Evolutionary conservation across 345 rosid genomes (phyloP).

Genomic region (Eutrema japonicum): DNA sequence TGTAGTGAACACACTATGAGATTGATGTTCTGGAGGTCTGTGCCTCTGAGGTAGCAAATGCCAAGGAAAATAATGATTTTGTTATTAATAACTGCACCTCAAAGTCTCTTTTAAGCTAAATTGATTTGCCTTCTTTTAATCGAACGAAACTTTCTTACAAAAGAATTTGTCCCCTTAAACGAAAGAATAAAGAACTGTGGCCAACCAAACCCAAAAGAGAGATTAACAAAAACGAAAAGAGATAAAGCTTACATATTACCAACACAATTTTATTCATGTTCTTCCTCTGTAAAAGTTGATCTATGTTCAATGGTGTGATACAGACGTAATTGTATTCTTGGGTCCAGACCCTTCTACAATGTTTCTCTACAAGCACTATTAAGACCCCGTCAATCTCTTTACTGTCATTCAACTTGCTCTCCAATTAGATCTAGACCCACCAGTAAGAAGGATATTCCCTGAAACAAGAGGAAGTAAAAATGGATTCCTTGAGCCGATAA

Average conservation of each 20-base stretch:
- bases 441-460: constrained; percentile 88
- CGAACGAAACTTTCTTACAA: constrained; percentile 52
- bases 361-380: constrained; percentile 24
- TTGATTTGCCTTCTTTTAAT: constrained; percentile 16
- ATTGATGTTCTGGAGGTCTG: too few species aligned
- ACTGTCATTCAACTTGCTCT: constrained; percentile 75
- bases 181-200: constrained; percentile 45
- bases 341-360: constrained; percentile 35
- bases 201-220: constrained; percentile 21
- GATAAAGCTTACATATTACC: constrained; percentile 38
- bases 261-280: constrained; percentile 41
- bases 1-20: too few species aligned
- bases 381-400: constrained; percentile 25
- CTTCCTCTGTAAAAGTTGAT: constrained; percentile 25
- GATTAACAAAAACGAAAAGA: constrained; percentile 7
- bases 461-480: constrained; percentile 96
- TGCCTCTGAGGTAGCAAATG: too few species aligned
- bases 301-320: constrained; percentile 34
- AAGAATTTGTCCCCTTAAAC: constrained; percentile 54
- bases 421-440: constrained; percentile 97
- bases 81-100: not conserved
- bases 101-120: constrained; percentile 7
- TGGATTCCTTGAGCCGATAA: constrained; percentile 96
- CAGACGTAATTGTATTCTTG: constrained; percentile 21
- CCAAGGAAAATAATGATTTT: not conserved